Conservation (phyloP, 2,329 filamentous ascomycete species). For the Xylariaceae sp. region DNA sequence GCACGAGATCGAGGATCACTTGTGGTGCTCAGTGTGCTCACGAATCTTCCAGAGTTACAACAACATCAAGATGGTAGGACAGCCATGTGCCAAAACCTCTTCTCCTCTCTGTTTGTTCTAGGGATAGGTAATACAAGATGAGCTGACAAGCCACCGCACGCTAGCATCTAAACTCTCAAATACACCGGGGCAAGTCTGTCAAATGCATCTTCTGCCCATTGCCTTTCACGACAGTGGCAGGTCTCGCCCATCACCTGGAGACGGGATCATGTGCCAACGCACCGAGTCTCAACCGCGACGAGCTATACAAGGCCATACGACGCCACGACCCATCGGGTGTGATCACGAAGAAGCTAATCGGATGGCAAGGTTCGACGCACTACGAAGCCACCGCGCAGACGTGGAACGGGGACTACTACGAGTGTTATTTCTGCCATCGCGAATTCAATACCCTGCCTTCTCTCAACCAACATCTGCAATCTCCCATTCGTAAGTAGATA, state of each 20-base stretch:
- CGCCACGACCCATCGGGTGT: constrained; percentile 53
- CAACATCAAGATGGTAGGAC: constrained; percentile 42
- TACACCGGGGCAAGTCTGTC: constrained; percentile 53
- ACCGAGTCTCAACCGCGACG: constrained; percentile 46
- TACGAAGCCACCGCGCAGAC: constrained; percentile 23
- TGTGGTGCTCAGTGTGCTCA: constrained; percentile 45
- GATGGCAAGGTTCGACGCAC: neutral
- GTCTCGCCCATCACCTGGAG: constrained; percentile 63
- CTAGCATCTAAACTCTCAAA: constrained; percentile 61
- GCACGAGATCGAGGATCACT: constrained; percentile 42
- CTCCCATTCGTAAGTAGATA: constrained; percentile 55
- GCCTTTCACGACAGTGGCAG: constrained; percentile 56
- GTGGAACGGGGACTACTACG: constrained; percentile 19
- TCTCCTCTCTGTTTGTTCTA: neutral
- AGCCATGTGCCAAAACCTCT: neutral
- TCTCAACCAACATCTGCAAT: constrained; percentile 62
- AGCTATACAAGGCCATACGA: constrained; percentile 54
- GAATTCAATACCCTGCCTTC: neutral
- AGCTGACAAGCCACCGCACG: neutral
- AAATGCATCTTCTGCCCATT: constrained; percentile 62
- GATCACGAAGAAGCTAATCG: constrained; percentile 59
- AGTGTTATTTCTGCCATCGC: constrained; percentile 30
- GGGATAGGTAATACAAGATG: too few species aligned
- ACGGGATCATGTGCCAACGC: constrained; percentile 56
- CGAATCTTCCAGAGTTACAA: constrained; percentile 42